Base-by-base conservation (phyloP, 768 basidiomycete species). In the Naganishia friedmannii region DNA sequence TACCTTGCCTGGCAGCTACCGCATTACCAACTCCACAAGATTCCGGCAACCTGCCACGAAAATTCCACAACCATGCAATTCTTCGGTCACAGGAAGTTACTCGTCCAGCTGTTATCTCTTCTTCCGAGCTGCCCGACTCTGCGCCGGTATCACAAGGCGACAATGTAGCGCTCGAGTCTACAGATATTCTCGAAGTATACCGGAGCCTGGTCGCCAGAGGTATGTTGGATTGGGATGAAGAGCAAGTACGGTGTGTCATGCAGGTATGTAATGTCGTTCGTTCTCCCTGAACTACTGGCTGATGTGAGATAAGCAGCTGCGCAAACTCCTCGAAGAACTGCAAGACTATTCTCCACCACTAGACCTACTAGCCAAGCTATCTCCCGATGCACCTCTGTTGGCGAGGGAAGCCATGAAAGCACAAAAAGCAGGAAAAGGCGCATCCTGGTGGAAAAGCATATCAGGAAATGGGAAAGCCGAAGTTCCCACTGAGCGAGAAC, bases 171-270 rank as follows among this genome's bases (percentile, higher is more conserved):
- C 63, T 70, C 8, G 57, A 74, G 60, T 71, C 74, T 2, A 75
- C 78, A 0, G 86, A 86, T 76, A 77, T 86, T 6, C 76, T 87
- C 4, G 83, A 86, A 57, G 79, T 81, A 39, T 87, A 87, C 75
- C 82, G 83, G 8, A 82, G 81, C 1, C 74, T 86, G 26, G 84
- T 86, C 0, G 81, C 84, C 0, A 79, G 83, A 19, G 86, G 86
- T 0, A 75, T 82, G 65, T 81, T 87, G 54, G 73, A 82, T 71
- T 83, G 84, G 76, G 85, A 88, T 70, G 84, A 84, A 53, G 85
- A 86, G 60, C 87, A 87, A 73, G 81, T 87, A 42, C 75, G 86
- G 26, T 84, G 83, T 13, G 79, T 86, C 21, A 85, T 86, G 80
- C 82, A 85, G 82, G 87, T 86, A 66, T 21, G 79, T 63, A 46